phyloP scores from a whole-genome alignment of 2,329 filamentous ascomycete genomes.

The Lasiodiplodia sp. region DNA sequence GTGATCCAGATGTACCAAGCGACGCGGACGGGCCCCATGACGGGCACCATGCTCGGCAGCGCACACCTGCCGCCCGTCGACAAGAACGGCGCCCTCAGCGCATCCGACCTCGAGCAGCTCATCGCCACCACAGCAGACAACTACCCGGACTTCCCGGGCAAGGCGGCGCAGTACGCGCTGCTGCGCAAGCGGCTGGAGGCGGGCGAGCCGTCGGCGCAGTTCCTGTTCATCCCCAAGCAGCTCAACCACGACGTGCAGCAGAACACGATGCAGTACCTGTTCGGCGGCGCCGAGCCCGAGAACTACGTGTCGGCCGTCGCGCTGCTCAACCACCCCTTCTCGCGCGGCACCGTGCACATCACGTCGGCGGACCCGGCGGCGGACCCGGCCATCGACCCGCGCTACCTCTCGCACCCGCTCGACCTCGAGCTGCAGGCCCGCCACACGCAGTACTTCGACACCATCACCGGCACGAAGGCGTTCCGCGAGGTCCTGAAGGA shows the following conservation, averaged over 20 bases:
- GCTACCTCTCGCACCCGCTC: conserved; percentile 53
- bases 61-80: conserved; percentile 40
- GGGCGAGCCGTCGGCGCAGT: conserved; percentile 20
- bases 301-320: conserved; percentile 41
- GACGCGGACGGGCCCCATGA: conserved; percentile 36
- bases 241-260: conserved; percentile 28
- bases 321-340: conserved; percentile 41
- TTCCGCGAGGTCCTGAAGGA: conserved; percentile 44
- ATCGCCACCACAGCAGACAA: not conserved
- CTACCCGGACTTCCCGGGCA: not conserved
- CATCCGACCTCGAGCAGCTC: conserved; percentile 6
- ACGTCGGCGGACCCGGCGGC: conserved; percentile 41
- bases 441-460: conserved; percentile 46
- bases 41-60: conserved; percentile 36
- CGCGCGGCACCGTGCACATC: conserved; percentile 43
- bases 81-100: conserved; percentile 31
- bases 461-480: conserved; percentile 42
- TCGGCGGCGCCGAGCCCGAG: conserved; percentile 32
- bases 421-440: conserved; percentile 52
- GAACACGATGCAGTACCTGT: conserved; percentile 31
- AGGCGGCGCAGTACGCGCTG: conserved; percentile 27
- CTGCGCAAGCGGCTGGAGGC: conserved; percentile 19
- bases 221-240: conserved; percentile 32
- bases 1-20: conserved; percentile 36
- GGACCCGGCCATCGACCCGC: conserved; percentile 49